These are phyloP conservation scores for Pyropia yezoensis DNA, from an alignment of 23 red algal genomes.

Conservation along the genomic window DNA sequence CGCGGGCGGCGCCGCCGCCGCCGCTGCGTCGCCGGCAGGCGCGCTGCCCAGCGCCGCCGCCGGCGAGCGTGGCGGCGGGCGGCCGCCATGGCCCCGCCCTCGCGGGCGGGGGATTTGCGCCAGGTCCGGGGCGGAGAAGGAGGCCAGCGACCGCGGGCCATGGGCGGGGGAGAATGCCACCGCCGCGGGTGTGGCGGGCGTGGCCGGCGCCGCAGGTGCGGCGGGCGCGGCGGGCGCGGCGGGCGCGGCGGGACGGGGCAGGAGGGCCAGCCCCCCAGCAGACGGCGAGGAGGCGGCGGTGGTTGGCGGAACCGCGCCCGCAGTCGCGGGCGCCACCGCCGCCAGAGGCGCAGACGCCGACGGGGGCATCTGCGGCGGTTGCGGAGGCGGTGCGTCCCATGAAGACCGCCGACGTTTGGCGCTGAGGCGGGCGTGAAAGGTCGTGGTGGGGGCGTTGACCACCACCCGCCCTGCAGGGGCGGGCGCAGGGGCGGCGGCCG, in stretches of 20 bases:
- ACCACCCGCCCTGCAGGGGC: too few relatives aligned
- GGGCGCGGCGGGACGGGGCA: slow-evolving; percentile 9
- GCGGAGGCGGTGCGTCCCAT: too few relatives aligned
- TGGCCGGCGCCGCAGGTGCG: slow-evolving; percentile 7
- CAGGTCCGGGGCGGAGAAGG: not conserved
- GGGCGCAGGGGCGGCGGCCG: too few relatives aligned
- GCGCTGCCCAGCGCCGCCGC: not conserved
- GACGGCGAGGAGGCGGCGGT: slow-evolving; percentile 31
- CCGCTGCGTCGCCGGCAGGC: slow-evolving; percentile 12
- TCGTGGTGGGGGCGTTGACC: too few relatives aligned
- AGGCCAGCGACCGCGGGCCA: slow-evolving; percentile 14
- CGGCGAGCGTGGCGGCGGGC: slow-evolving; percentile 8
- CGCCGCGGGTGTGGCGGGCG: slow-evolving; percentile 7
- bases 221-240: slow-evolving; percentile 15
- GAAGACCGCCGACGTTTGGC: too few relatives aligned
- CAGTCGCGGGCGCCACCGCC: not conserved
- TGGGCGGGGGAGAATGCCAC: slow-evolving; percentile 4
- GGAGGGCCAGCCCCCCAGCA: slow-evolving; percentile 26
- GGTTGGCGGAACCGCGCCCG: slow-evolving; percentile 1
- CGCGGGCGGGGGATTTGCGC: slow-evolving; percentile 15
- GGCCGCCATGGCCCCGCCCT: not conserved
- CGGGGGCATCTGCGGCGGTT: too few relatives aligned
- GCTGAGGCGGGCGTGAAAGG: too few relatives aligned
- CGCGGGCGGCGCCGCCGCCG: not conserved
- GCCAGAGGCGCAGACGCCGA: slow-evolving; percentile 7